Percentiles rank a stretch among this genome's conserved stretches.
Conservation (phyloP, 2,329 filamentous ascomycete genomes). For the Phoma herbarum region DNA sequence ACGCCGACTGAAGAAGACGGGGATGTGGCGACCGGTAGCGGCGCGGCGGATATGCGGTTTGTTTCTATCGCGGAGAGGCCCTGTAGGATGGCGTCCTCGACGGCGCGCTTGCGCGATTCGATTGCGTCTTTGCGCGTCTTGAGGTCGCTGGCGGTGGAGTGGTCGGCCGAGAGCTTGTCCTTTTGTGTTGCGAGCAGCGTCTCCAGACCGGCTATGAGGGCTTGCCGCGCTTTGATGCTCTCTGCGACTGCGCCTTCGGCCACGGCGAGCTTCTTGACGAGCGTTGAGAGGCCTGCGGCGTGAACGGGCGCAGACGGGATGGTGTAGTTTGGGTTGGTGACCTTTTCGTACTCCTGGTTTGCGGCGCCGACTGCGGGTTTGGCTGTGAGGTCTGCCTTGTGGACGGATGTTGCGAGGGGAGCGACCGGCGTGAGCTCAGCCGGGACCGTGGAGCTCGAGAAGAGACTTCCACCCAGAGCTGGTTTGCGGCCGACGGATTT, state of each 20-base stretch:
- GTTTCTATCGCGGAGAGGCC: slow-evolving; percentile 72
- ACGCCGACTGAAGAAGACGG: slow-evolving; percentile 36
- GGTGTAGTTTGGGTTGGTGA: slow-evolving; percentile 73
- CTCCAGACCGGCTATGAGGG: slow-evolving; percentile 81
- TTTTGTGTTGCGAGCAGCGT: slow-evolving; percentile 80
- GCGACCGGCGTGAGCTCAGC: slow-evolving; percentile 80
- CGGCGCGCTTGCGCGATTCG: slow-evolving; percentile 83
- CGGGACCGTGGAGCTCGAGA: slow-evolving; percentile 71
- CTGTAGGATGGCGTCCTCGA: slow-evolving; percentile 90
- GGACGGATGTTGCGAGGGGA: slow-evolving; percentile 74
- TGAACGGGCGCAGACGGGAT: slow-evolving; percentile 87
- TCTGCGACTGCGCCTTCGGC: slow-evolving; percentile 91
- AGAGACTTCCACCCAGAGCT: slow-evolving; percentile 73
- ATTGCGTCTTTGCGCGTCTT: slow-evolving; percentile 73
- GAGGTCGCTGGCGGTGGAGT: slow-evolving; percentile 70
- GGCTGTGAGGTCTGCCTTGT: slow-evolving; percentile 74
- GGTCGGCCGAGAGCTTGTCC: slow-evolving; percentile 73
- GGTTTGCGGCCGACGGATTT: slow-evolving; percentile 66
- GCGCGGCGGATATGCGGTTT: slow-evolving; percentile 56
- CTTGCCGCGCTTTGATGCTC: slow-evolving; percentile 83
- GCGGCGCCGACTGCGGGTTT: slow-evolving; percentile 75
- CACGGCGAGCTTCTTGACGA: slow-evolving; percentile 87
- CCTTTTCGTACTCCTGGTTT: slow-evolving; percentile 83
- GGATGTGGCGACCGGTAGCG: slow-evolving; percentile 36
- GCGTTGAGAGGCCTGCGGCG: slow-evolving; percentile 84